Conservation (phyloP, 2,329 filamentous ascomycete genomes). For the Penicillium frequentans region DNA sequence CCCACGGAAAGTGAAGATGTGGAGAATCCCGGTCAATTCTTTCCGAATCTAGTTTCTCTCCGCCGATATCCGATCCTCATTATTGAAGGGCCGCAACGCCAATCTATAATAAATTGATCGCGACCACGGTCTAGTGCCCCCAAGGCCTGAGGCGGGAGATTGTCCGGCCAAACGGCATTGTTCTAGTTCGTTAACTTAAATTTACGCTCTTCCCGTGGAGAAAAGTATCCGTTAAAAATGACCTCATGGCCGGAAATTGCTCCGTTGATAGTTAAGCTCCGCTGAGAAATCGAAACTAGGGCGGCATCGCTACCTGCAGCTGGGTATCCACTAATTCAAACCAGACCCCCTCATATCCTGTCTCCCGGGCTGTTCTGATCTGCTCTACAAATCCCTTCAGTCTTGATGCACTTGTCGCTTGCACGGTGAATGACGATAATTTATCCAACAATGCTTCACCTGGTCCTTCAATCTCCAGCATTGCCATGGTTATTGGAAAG, state of each 20-base stretch:
- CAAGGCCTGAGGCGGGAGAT: background rate
- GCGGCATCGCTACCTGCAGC: constrained; percentile 23
- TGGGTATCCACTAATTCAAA: constrained; percentile 26
- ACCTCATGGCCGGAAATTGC: constrained; percentile 1
- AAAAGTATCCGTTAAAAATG: background rate
- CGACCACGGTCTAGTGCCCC: background rate
- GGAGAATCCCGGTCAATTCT: constrained; percentile 7
- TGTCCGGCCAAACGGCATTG: background rate
- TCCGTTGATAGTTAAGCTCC: constrained; percentile 4
- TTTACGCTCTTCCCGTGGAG: background rate
- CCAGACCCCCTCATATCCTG: constrained; percentile 21
- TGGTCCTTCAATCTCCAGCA: constrained; percentile 23
- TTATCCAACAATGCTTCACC: constrained; percentile 21
- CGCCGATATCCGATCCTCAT: background rate
- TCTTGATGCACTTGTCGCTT: constrained; percentile 16
- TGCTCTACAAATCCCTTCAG: constrained; percentile 22
- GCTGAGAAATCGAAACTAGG: constrained; percentile 7
- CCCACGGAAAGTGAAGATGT: background rate
- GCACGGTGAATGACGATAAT: constrained; percentile 18
- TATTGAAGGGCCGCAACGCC: background rate
- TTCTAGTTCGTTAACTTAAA: background rate
- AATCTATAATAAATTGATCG: background rate
- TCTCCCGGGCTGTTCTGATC: constrained; percentile 16
- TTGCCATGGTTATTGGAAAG: constrained; percentile 25
- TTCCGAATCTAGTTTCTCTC: constrained; percentile 3